phyloP scores from a whole-genome alignment of 1,284 basidiomycete species.

The Pascua guehoae region DNA sequence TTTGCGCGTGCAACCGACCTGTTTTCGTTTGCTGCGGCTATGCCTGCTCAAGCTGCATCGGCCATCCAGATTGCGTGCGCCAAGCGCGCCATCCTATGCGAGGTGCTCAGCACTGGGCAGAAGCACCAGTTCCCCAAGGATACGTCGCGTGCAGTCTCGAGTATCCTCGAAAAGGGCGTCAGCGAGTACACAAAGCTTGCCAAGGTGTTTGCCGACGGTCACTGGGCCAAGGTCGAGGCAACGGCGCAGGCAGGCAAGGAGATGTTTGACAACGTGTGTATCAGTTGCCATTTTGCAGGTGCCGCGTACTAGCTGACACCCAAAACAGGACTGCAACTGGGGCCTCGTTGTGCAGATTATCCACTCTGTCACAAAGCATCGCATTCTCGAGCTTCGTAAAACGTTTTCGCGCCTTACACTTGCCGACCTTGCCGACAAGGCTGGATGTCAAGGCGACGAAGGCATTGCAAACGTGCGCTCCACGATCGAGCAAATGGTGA shows the following conservation, averaged over 20 bases:
- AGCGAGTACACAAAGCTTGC: slow-evolving; percentile 32
- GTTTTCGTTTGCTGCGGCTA: slow-evolving; percentile 30
- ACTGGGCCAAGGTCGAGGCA: slow-evolving; percentile 28
- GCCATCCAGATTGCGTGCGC: slow-evolving; percentile 40
- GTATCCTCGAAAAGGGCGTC: slow-evolving; percentile 30
- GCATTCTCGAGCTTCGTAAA: slow-evolving; percentile 30
- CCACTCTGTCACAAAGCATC: slow-evolving; percentile 27
- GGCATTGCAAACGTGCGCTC: slow-evolving; percentile 8
- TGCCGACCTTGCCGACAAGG: slow-evolving; percentile 23
- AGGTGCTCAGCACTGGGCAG: slow-evolving; percentile 34
- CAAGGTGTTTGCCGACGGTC: slow-evolving; percentile 29
- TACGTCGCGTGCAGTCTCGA: slow-evolving; percentile 21
- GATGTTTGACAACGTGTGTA: slow-evolving; percentile 5
- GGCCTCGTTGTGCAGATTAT: slow-evolving; percentile 34
- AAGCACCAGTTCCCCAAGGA: slow-evolving; percentile 30
- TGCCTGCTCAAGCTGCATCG: slow-evolving; percentile 31
- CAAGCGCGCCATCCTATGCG: slow-evolving; percentile 43
- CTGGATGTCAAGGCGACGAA: slow-evolving; percentile 10
- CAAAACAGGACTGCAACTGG: slow-evolving; percentile 37
- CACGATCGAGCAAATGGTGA: slow-evolving; percentile 31
- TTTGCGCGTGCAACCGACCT: slow-evolving; percentile 28
- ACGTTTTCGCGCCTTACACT: slow-evolving; percentile 36
- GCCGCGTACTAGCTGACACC: slow-evolving; percentile 3
- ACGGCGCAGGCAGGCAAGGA: not conserved
- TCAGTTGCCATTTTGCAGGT: not conserved